These are phyloP conservation scores for Mycena amicta DNA, from an alignment of 768 basidiomycete species.

Conservation along the genomic window DNA sequence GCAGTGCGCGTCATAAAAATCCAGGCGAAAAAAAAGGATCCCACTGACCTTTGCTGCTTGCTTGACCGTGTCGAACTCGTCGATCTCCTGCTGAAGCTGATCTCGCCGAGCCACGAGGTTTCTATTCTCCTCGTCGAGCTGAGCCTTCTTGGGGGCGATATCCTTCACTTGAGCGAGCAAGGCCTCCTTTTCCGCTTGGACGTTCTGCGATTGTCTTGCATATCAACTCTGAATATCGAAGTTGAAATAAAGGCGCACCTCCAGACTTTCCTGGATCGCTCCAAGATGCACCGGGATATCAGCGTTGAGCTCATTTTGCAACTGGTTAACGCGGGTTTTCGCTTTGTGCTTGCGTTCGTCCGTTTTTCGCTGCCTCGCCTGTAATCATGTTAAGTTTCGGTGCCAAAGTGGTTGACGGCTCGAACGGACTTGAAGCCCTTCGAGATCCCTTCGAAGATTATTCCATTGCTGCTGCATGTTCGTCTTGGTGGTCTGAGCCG, in stretches of 20 bases:
- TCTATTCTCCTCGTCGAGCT: constrained; percentile 48
- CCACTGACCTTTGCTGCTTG: constrained; percentile 49
- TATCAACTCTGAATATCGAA: neutral
- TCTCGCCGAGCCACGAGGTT: constrained; percentile 46
- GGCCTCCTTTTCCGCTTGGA: constrained; percentile 52
- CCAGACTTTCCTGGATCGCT: constrained; percentile 55
- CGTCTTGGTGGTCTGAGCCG: constrained; percentile 28
- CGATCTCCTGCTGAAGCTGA: constrained; percentile 49
- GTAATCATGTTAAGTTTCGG: neutral
- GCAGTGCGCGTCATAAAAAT: neutral
- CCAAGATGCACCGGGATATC: constrained; percentile 68
- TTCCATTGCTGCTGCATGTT: constrained; percentile 34
- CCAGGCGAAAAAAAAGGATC: neutral
- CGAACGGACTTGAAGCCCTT: constrained; percentile 37
- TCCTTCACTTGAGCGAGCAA: constrained; percentile 52
- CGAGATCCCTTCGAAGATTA: constrained; percentile 30
- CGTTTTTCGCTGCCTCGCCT: constrained; percentile 34
- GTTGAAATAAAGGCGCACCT: constrained; percentile 39
- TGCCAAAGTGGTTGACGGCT: neutral
- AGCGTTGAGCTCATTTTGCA: constrained; percentile 67
- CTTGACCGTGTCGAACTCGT: constrained; percentile 51
- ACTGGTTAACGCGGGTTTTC: constrained; percentile 37
- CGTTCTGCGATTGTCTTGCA: constrained; percentile 53
- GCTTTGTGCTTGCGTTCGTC: constrained; percentile 30
- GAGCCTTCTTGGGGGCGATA: constrained; percentile 45